phyloP scores from a whole-genome alignment of 345 rosid species.

The Microcos paniculata region DNA sequence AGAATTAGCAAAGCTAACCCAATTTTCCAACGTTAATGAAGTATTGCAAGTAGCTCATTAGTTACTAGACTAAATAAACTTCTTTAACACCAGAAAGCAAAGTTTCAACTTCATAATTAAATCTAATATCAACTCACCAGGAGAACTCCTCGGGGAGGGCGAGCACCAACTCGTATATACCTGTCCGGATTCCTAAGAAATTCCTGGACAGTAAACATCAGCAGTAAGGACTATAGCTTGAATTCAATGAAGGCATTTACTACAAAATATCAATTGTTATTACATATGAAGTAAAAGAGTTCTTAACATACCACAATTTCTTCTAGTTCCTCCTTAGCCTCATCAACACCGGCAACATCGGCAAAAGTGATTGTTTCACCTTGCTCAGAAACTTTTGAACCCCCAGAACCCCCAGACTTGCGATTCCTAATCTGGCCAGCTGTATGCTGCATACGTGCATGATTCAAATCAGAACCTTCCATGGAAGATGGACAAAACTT shows the following conservation, averaged over 20 bases:
- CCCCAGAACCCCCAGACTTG: constrained; percentile 64
- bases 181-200: constrained; percentile 91
- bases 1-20: neutral
- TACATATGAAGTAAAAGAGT: constrained; percentile 7
- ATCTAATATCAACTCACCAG: constrained; percentile 54
- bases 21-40: neutral
- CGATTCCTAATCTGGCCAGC: constrained; percentile 80
- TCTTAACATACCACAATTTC: constrained; percentile 80
- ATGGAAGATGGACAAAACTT: constrained; percentile 5
- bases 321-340: constrained; percentile 97
- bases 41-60: neutral
- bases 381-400: constrained; percentile 62
- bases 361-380: constrained; percentile 86
- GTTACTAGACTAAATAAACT: neutral
- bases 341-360: constrained; percentile 97
- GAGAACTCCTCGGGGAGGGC: constrained; percentile 97
- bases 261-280: neutral
- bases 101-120: neutral
- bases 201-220: constrained; percentile 55
- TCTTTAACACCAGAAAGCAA: neutral
- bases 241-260: constrained; percentile 19
- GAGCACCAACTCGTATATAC: constrained; percentile 84
- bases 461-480: constrained; percentile 20
- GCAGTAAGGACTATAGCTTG: constrained; percentile 22
- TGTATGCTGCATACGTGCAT: constrained; percentile 45